Evolutionary conservation across 2,329 filamentous ascomycete genomes (phyloP), one percentile per base, ranked within the genome.

Genomic region (Colletotrichum noveboracense): DNA sequence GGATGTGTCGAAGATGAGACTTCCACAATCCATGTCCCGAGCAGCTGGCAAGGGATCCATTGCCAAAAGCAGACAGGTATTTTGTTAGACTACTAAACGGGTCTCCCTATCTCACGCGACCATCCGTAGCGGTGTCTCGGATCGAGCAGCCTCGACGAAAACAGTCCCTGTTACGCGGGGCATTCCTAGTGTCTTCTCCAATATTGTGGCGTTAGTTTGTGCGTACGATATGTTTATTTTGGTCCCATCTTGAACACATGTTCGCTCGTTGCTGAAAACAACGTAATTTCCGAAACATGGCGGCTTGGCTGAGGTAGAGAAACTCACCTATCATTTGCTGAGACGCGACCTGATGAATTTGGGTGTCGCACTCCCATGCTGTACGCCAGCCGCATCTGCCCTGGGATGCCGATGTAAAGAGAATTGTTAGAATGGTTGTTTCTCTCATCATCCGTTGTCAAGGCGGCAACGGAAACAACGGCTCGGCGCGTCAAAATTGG

Each of bases 361-460:
- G 10, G n/a, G n/a, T 24, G 43, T 52, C n/a, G 8, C n/a, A 21
- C 43, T 7, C 2, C 8, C 10, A 52, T 21, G 12, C 12, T 52
- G 43, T 24, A 21, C 10, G n/a, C 4, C n/a, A 52, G 43, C 43
- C n/a, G n/a, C n/a, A 52, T 21, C 6, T 52, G n/a, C 0, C n/a
- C n/a, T 13, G 43, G 10, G 43, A 21, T 0, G n/a, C 10, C n/a
- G 6, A 12, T 0, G 10, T 13, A 13, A 13, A 52, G 43, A 52
- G 6, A 52, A 21, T 21, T 13, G 1, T 7, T 6, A 21, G 12
- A 4, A 13, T 7, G 10, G n/a, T 7, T 21, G 43, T 21, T 21
- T 13, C n/a, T 48, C 6, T 7, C 10, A 13, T 7, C n/a, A 24
- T 52, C 10, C n/a, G 21, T 13, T 21, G n/a, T 12, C 43, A 52